Conservation (phyloP, 2,329 filamentous ascomycete genomes). For the Calonectria crousiana region DNA sequence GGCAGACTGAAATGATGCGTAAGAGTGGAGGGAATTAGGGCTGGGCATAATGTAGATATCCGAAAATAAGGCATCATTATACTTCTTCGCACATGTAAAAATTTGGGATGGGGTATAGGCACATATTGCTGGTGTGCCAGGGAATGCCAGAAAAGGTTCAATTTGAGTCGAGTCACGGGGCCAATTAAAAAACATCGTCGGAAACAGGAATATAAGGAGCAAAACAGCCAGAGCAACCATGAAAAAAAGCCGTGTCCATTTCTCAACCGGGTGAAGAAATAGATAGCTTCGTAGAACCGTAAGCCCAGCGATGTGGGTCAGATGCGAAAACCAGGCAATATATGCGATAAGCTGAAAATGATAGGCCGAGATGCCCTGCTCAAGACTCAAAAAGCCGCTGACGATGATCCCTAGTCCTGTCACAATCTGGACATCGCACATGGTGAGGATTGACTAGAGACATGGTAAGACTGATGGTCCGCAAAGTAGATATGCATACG, state of each 20-base stretch:
- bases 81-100: background rate
- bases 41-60: too few species aligned
- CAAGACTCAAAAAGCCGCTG: slow-evolving; percentile 3
- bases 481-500: too few species aligned
- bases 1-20: background rate
- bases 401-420: slow-evolving; percentile 14
- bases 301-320: slow-evolving; percentile 12
- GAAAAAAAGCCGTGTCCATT: background rate
- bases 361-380: background rate
- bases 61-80: too few species aligned
- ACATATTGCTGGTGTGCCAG: background rate
- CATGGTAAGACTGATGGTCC: too few species aligned
- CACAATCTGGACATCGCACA: slow-evolving; percentile 20
- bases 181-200: slow-evolving; percentile 21
- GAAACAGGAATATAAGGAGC: background rate
- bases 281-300: slow-evolving; percentile 7
- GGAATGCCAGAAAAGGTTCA: background rate
- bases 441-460: slow-evolving; percentile 2
- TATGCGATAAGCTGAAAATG: slow-evolving; percentile 6
- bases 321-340: slow-evolving; percentile 17
- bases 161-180: too few species aligned
- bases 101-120: background rate
- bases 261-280: background rate
- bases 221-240: background rate
- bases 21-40: background rate